Evolutionary conservation across 257 asterid species (phyloP), one percentile per base, ranked within the genome.

Genomic region (Phtheirospermum japonicum): DNA sequence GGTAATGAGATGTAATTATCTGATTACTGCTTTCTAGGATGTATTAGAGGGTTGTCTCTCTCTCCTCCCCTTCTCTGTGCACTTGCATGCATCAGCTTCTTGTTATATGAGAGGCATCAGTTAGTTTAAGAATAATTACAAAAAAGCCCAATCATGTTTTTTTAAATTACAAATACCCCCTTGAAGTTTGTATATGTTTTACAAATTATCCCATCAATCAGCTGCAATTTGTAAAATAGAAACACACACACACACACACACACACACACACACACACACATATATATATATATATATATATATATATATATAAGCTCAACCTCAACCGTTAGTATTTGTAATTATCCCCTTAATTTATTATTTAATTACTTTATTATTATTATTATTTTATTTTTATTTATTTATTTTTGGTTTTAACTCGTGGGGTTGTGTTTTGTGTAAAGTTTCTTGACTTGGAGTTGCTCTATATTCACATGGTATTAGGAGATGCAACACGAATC

Each of bases 1-100:
- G 99, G 99, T 89, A 85, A 13, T 14, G 17, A 20, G 14, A 48
- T 33, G 19, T 26, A 40, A 50, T 64, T 28, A 57, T 66, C 52
- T 6, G 39, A 17, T 17, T 17, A 6, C 13, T 53, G 49, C 67
- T 66, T 68, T 23, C 26, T 45, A 31, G 17, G 20, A 3, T 6
- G 58, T 14, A 13, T 54, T 54, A 32, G 39, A 4, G 37, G 42
- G 12, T 54, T 7, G 42, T 23, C n/a, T 30, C 20, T 55, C 23
- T 2, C 8, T 3, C 11, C 9, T 7, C 59, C 39, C 59, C 19
- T 33, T 58, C 5, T 34, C 32, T 58, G n/a, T 4, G 61, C 46
- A 57, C 34, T 30, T 61, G 57, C 34, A 33, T 33, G 12, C 36
- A 30, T 12, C 39, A 40, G 6, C 18, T 39, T 54, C 17, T 54